Percentiles rank a stretch among this genome's conserved stretches.
Evolutionary conservation across 768 basidiomycete genomes (phyloP).

Genomic region (Tricholoma hemisulphureum): DNA sequence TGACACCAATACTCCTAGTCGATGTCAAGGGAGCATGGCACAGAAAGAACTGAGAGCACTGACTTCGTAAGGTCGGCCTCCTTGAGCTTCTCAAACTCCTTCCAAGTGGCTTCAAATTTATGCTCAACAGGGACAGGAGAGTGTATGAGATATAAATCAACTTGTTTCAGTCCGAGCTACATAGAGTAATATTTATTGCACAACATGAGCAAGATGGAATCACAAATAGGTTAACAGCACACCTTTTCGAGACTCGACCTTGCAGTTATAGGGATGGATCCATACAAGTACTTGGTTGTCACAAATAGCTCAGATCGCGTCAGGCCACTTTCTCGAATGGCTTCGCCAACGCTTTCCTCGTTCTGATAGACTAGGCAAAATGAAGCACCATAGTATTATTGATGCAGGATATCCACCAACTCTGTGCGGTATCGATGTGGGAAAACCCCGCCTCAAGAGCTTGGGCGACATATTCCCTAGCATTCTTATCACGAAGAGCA

Average conservation of each 20-base stretch:
- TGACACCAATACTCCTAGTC: conserved; percentile 47
- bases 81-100: conserved; percentile 53
- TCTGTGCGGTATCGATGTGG: conserved; percentile 62
- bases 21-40: background rate
- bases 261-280: conserved; percentile 41
- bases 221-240: conserved; percentile 5
- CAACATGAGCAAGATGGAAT: background rate
- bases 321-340: conserved; percentile 47
- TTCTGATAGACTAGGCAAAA: conserved; percentile 35
- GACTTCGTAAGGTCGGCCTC: conserved; percentile 44
- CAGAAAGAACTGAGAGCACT: conserved; percentile 2
- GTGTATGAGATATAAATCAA: conserved; percentile 76
- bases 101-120: conserved; percentile 47
- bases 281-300: conserved; percentile 53
- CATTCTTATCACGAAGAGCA: conserved; percentile 44
- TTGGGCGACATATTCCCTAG: conserved; percentile 51
- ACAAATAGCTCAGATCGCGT: conserved; percentile 45
- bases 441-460: conserved; percentile 60
- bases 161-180: conserved; percentile 61
- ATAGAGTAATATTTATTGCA: background rate
- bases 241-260: conserved; percentile 52
- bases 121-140: conserved; percentile 31
- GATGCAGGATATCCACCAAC: conserved; percentile 27
- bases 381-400: background rate
- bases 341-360: conserved; percentile 38